Percentiles rank a stretch among this genome's conserved stretches.
phyloP scores from a whole-genome alignment of 2,329 filamentous ascomycete genomes.

The Penicillium brevicompactum region DNA sequence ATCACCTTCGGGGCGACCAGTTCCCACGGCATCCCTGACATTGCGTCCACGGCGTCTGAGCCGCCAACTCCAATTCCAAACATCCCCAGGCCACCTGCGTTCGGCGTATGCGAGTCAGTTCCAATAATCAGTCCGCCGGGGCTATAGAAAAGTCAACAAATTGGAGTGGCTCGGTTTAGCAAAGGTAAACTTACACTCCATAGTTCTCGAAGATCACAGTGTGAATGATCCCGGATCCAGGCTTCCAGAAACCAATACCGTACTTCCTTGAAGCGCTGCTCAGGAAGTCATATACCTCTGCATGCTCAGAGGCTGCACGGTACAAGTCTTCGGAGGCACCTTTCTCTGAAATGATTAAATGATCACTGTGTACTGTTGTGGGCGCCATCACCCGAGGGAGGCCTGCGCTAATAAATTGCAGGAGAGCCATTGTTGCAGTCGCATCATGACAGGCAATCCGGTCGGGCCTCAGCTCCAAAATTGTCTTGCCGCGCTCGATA shows the following conservation, averaged over 20 bases:
- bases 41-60: slow-evolving; percentile 95
- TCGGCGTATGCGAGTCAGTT: slow-evolving; percentile 94
- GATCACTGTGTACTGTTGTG: slow-evolving; percentile 46
- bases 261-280: slow-evolving; percentile 49
- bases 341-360: slow-evolving; percentile 40
- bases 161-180: background rate
- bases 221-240: slow-evolving; percentile 43
- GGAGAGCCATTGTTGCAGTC: slow-evolving; percentile 46
- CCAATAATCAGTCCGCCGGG: slow-evolving; percentile 93
- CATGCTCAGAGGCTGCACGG: slow-evolving; percentile 31
- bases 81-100: slow-evolving; percentile 92
- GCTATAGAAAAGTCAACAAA: slow-evolving; percentile 25
- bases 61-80: slow-evolving; percentile 90
- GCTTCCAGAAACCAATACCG: slow-evolving; percentile 47
- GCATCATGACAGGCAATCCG: slow-evolving; percentile 48
- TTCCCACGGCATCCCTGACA: slow-evolving; percentile 94
- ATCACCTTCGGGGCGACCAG: slow-evolving; percentile 77
- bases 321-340: slow-evolving; percentile 34
- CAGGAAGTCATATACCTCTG: slow-evolving; percentile 44
- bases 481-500: slow-evolving; percentile 42
- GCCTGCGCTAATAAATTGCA: slow-evolving; percentile 48
- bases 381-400: slow-evolving; percentile 41
- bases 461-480: slow-evolving; percentile 41
- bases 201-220: slow-evolving; percentile 47
- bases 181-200: slow-evolving; percentile 26